Evolutionary conservation across 371 early-diverging fungal genomes (phyloP).

Genomic region (Cladochytrium tenue): DNA sequence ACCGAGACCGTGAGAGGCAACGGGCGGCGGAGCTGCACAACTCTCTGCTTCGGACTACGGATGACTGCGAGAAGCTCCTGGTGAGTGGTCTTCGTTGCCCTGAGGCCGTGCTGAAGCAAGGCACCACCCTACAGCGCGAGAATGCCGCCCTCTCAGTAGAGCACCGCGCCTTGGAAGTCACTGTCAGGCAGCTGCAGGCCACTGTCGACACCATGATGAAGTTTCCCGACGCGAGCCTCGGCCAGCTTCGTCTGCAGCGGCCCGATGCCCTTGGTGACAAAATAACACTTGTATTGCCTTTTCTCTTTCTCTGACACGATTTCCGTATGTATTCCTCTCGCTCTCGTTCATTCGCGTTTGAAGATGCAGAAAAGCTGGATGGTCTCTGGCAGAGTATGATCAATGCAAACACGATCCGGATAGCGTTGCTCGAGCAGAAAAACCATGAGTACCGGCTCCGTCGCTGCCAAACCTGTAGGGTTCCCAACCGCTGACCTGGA

Average conservation of each 20-base stretch:
- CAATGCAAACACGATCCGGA: conserved; percentile 36
- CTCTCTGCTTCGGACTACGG: conserved; percentile 14
- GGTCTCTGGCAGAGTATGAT: conserved; percentile 32
- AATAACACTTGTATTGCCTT: not conserved
- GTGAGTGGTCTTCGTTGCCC: conserved; percentile 2
- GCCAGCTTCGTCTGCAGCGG: conserved; percentile 3
- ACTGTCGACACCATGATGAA: conserved; percentile 26
- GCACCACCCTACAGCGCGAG: conserved; percentile 2
- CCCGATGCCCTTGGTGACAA: conserved; percentile 8
- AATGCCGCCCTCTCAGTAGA: conserved; percentile 1
- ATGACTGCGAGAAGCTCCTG: conserved; percentile 20
- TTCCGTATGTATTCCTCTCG: not conserved
- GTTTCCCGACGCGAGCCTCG: conserved; percentile 31
- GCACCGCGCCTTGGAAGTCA: conserved; percentile 6
- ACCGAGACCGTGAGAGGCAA: conserved; percentile 2
- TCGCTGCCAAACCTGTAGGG: conserved; percentile 6
- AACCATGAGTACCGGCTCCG: conserved; percentile 36
- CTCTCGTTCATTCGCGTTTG: not conserved
- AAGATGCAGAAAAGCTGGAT: conserved; percentile 9
- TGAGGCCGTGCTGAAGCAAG: not conserved
- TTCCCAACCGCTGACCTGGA: too few species aligned
- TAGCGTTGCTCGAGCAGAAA: conserved; percentile 40
- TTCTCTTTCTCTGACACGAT: not conserved
- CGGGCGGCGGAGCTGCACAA: conserved; percentile 26
- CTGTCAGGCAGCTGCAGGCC: conserved; percentile 21